Evolutionary conservation across 352 stramenopile genomes (phyloP).

Genomic region (Thraustochytrium sp.): DNA sequence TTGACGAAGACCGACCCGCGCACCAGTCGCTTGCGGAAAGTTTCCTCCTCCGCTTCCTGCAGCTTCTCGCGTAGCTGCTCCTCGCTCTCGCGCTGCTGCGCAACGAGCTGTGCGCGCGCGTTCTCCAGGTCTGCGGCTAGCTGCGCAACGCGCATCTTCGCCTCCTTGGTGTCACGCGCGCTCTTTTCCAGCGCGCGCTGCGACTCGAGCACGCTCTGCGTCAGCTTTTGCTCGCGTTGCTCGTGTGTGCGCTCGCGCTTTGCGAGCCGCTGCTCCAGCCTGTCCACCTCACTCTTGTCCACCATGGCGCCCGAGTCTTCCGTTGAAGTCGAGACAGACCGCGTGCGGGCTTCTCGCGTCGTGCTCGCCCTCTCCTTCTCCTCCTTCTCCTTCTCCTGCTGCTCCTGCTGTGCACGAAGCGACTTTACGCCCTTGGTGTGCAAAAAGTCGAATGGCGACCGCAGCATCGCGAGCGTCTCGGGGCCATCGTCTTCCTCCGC

Average conservation of each 20-base stretch:
- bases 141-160: neutral
- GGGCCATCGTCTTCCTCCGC: neutral
- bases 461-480: neutral
- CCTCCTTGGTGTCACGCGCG: neutral
- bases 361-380: neutral
- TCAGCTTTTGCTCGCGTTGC: neutral
- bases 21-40: neutral
- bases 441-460: slow-evolving; percentile 28
- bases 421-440: neutral
- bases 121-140: neutral
- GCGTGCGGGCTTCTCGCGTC: neutral
- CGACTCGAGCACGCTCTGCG: neutral
- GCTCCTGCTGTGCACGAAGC: neutral
- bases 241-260: neutral
- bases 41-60: neutral
- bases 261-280: neutral
- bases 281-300: neutral
- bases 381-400: neutral
- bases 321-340: too few species aligned
- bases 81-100: neutral
- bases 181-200: neutral
- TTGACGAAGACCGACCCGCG: slow-evolving; percentile 11
- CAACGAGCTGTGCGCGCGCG: neutral
- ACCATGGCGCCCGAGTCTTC: neutral
- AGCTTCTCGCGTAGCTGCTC: neutral